Evolutionary conservation across 768 basidiomycete genomes (phyloP), one percentile per base, ranked within the genome.

Genomic region (Suillus bovinus): DNA sequence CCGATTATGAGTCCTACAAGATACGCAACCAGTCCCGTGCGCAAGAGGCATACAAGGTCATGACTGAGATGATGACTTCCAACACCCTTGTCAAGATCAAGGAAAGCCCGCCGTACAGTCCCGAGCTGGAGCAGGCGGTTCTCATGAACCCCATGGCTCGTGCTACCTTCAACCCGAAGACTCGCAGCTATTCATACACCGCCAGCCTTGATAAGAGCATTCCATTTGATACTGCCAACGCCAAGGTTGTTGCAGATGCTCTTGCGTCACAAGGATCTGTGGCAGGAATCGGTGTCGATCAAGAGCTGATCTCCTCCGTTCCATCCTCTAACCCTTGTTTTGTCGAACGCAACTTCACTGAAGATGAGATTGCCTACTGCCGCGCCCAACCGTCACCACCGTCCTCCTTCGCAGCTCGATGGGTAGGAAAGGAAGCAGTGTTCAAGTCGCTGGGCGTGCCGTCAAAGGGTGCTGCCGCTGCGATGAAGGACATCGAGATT

Each of bases 401-500:
- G 1, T 90, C 97, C 9, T 98, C 96, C 2, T 95, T 97, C 72
- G 96, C 97, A 24, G 96, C 92, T 39, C 91, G 96, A 61, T 99
- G 97, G 96, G 92, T 86, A 33, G 96, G 94, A 58, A 99, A 99
- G 78, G 97, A 99, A 75, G 96, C 96, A 3, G 87, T 91, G 59
- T 98, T 99, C 88, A 99, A 99, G 80, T 91, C 94, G 5, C 84
- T 99, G 1, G 91, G 93, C 24, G 90, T 94, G 49, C 78, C 88
- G 22, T 94, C 93, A 4, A 91, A 93, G 76, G 97, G 97, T 42
- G 96, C 96, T 13, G 92, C 86, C 7, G 96, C 97, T 20, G 82
- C 90, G n/a, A 89, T 99, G 90, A 92, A 92, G 77, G 96, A 99
- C 66, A 99, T 99, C 63, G 97, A 99, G 76, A 95, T 99, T 69